Base-by-base conservation (phyloP, 139 green algal species). In the Edaphochlamys debaryana region DNA sequence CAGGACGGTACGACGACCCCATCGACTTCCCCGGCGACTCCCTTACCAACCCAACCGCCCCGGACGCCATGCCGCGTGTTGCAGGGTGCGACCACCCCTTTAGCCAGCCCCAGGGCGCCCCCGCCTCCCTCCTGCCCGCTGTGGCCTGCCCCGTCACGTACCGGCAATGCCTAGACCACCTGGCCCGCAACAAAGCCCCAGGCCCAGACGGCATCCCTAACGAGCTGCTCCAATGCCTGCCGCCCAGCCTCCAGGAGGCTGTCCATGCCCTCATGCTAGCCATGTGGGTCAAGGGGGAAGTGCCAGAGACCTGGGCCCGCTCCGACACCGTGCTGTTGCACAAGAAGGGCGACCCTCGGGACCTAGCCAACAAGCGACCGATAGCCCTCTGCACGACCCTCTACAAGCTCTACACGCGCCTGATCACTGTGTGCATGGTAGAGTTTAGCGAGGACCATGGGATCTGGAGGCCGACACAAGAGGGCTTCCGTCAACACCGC, bases 401-500 rank as follows among this genome's bases (percentile, higher is more conserved):
- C 1, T 90, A 90, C 77, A 92, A 90, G n/a, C 40, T 92, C 0
- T 92, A 85, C 84, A 92, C 86, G 0, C 56, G 80, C 32, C 68
- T 90, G 30, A 60, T 87, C 22, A 87, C 80, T 0, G 8, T 58
- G 8, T 58, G 69, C 25, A 74, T 90, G 3, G 42, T 27, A 2
- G 69, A 82, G 22, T 73, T 75, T 48, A 38, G 1, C 2, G 3
- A 56, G n/a, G 48, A 9, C 67, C 32, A 79, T 17, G 4, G 50
- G 36, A 7, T 37, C n/a, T n/a, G n/a, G n/a, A n/a, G n/a, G 40
- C 4, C 70, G 67, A 30, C 30, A 77, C 4, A 45, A 41, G 4
- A 66, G 45, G 30, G 30, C 42, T 13, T 2, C 6, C 1, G 11
- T 37, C 34, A n/a, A 42, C 1, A 52, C 25, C 52, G 63, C 71